A percentile compares a stretch with the other conserved stretches of the same genome.
Conservation (phyloP, 1,139 yeast species). For the Geotrichum citri-aurantii region DNA sequence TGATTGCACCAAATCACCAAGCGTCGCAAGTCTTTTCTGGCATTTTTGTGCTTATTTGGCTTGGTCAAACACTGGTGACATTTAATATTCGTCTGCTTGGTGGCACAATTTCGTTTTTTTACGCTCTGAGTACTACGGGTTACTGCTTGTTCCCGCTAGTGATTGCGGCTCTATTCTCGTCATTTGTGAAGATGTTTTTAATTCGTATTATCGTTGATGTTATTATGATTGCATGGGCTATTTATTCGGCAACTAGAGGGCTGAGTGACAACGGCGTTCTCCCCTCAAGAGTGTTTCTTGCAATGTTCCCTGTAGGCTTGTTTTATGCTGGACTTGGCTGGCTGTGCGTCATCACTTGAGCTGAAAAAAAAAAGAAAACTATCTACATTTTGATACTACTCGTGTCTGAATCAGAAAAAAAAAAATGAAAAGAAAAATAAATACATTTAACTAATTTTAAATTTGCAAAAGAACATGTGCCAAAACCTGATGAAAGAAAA, state of each 20-base stretch:
- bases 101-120: slow-evolving; percentile 66
- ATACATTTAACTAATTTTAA: not conserved
- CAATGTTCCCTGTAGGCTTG: slow-evolving; percentile 73
- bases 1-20: slow-evolving; percentile 39
- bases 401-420: too few species aligned
- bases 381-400: not conserved
- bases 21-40: slow-evolving; percentile 55
- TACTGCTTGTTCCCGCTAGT: slow-evolving; percentile 77
- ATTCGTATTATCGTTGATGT: slow-evolving; percentile 51
- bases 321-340: slow-evolving; percentile 70
- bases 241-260: slow-evolving; percentile 61
- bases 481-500: too few species aligned
- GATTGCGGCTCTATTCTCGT: slow-evolving; percentile 56
- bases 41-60: slow-evolving; percentile 54
- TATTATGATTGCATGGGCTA: slow-evolving; percentile 63
- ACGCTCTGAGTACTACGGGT: slow-evolving; percentile 75
- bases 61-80: slow-evolving; percentile 49
- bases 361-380: slow-evolving; percentile 12
- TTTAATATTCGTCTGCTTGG: slow-evolving; percentile 72
- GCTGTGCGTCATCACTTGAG: slow-evolving; percentile 65
- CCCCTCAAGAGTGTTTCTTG: slow-evolving; percentile 63
- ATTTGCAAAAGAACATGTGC: too few species aligned
- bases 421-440: not conserved
- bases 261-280: slow-evolving; percentile 63
- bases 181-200: slow-evolving; percentile 50